Evolutionary conservation across 2,329 filamentous ascomycete genomes (phyloP).

Genomic region (Pseudogymnoascus sp.): DNA sequence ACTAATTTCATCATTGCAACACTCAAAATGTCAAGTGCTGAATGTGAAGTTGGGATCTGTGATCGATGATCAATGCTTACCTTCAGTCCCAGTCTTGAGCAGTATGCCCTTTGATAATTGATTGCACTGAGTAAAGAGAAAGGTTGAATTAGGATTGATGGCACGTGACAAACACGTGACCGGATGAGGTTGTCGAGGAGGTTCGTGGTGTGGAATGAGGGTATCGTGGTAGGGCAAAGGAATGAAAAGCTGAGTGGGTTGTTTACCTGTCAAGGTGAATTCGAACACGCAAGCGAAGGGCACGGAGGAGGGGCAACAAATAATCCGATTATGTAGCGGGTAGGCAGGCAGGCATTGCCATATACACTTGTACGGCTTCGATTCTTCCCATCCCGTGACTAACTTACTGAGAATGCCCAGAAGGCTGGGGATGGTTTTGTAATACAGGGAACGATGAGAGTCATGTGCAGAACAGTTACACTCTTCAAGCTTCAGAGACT

Average conservation of each 20-base stretch:
- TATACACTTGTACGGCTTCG: background rate
- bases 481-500: background rate
- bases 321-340: background rate
- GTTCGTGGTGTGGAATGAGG: background rate
- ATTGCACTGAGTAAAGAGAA: background rate
- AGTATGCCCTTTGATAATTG: background rate
- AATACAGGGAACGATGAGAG: background rate
- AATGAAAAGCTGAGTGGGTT: background rate
- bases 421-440: background rate
- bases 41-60: background rate
- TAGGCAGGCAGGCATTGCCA: background rate
- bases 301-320: background rate
- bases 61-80: background rate
- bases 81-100: background rate
- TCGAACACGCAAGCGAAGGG: background rate
- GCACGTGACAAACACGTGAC: conserved; percentile 4
- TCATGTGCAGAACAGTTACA: background rate
- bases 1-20: background rate
- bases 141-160: background rate
- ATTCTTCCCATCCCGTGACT: background rate
- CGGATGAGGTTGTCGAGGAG: background rate
- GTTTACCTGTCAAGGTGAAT: background rate
- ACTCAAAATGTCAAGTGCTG: background rate
- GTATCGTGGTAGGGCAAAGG: background rate
- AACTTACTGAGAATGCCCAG: background rate